Conservation (phyloP, 495 filamentous ascomycete genomes). For the Daldinia childiae region DNA sequence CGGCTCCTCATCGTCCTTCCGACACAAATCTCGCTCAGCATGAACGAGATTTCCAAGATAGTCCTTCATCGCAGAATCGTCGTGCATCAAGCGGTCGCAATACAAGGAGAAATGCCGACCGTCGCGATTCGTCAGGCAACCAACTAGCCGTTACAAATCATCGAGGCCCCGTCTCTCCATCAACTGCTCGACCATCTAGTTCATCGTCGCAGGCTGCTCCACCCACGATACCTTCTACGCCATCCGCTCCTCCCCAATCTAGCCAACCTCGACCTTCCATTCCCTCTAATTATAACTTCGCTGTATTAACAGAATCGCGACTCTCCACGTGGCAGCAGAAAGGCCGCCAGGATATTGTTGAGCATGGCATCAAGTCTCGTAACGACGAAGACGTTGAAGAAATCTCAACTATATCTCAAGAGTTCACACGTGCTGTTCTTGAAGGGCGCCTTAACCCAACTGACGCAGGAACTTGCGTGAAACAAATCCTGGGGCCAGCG, state of each 20-base stretch:
- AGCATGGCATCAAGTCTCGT: slow-evolving; percentile 64
- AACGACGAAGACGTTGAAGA: slow-evolving; percentile 70
- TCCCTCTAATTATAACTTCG: slow-evolving; percentile 57
- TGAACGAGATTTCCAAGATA: slow-evolving; percentile 57
- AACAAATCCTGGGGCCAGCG: slow-evolving; percentile 73
- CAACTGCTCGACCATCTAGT: slow-evolving; percentile 54
- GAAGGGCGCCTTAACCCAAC: slow-evolving; percentile 70
- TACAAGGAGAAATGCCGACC: slow-evolving; percentile 49
- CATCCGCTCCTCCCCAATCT: slow-evolving; percentile 26
- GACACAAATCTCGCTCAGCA: slow-evolving; percentile 60
- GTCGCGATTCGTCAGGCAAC: slow-evolving; percentile 55
- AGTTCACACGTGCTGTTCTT: slow-evolving; percentile 77
- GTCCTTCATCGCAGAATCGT: slow-evolving; percentile 41
- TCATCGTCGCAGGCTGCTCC: slow-evolving; percentile 52
- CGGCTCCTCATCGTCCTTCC: slow-evolving; percentile 62
- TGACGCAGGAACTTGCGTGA: slow-evolving; percentile 77
- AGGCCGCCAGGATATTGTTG: slow-evolving; percentile 62
- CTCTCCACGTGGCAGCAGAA: slow-evolving; percentile 56
- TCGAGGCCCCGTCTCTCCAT: slow-evolving; percentile 52
- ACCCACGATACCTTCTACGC: slow-evolving; percentile 39
- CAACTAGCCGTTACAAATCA: slow-evolving; percentile 29
- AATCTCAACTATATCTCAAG: slow-evolving; percentile 81
- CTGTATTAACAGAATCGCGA: slow-evolving; percentile 58
- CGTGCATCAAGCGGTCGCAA: slow-evolving; percentile 53
- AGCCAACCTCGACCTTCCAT: slow-evolving; percentile 38